Conservation (phyloP, 208 protist species). For the Trichomonas gallinae region DNA sequence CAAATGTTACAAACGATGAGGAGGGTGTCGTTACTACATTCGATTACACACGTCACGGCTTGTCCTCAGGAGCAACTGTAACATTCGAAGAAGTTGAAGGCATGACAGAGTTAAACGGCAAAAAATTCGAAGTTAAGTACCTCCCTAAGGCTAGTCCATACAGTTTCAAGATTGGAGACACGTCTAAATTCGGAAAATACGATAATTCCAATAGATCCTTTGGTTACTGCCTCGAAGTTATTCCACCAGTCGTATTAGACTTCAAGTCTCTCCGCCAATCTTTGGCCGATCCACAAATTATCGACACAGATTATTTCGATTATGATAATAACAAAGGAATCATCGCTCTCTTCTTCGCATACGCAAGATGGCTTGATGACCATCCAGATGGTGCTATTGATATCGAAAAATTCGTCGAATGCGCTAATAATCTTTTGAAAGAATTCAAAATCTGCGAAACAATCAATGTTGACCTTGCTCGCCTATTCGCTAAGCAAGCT, state of each 20-base stretch:
- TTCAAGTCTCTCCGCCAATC: neutral
- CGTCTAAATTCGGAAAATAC: conserved; percentile 22
- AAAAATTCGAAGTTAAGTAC: neutral
- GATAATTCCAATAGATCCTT: neutral
- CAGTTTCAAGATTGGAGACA: conserved; percentile 41
- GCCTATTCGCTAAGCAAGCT: neutral
- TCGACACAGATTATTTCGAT: neutral
- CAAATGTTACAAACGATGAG: conserved; percentile 28
- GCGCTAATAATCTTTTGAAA: neutral
- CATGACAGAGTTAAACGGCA: conserved; percentile 55
- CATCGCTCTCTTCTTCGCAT: neutral
- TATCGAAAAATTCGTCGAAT: neutral
- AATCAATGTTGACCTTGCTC: neutral
- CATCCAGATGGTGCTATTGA: neutral
- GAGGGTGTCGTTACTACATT: conserved; percentile 48
- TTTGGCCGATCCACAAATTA: neutral
- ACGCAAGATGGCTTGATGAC: neutral
- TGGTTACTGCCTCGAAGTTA: neutral
- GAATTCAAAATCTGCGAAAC: neutral
- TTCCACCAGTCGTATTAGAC: neutral
- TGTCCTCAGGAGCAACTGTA: conserved; percentile 57
- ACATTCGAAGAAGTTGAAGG: conserved; percentile 61
- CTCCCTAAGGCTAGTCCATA: conserved; percentile 35
- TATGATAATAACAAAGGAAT: neutral
- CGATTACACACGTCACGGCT: conserved; percentile 48